Evolutionary conservation across 2,329 filamentous ascomycete genomes (phyloP).

Genomic region (Colletotrichum sp.): DNA sequence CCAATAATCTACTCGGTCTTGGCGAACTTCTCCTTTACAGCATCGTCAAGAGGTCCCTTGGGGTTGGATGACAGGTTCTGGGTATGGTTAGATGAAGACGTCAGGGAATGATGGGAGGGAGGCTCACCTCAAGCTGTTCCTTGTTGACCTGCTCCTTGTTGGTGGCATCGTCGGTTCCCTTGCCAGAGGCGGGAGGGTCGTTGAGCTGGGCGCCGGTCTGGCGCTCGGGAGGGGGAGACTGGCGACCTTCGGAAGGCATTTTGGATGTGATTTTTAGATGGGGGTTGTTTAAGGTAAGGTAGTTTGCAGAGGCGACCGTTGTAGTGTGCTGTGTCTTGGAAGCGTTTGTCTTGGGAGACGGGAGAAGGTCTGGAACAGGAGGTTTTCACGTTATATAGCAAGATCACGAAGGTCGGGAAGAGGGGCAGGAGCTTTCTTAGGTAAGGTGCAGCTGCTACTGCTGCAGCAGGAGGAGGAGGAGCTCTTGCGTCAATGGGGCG

Average conservation of each 20-base stretch:
- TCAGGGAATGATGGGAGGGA: rapidly evolving
- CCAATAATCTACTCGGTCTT: conserved; percentile 41
- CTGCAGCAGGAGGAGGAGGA: not conserved
- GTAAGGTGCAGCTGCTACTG: not conserved
- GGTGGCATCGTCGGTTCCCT: conserved; percentile 60
- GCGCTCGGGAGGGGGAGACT: conserved; percentile 77
- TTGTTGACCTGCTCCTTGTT: conserved; percentile 60
- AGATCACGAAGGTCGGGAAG: not conserved
- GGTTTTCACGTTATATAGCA: conserved; percentile 3
- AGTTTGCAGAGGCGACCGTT: not conserved
- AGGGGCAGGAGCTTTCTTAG: not conserved
- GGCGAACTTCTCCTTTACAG: conserved; percentile 63
- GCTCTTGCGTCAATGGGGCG: conserved; percentile 16
- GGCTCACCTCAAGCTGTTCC: conserved; percentile 52
- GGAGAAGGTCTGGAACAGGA: not conserved
- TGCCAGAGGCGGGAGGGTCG: conserved; percentile 60
- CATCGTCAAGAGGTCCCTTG: conserved; percentile 65
- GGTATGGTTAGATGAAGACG: not conserved
- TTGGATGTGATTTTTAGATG: conserved; percentile 36
- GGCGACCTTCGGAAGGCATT: conserved; percentile 73
- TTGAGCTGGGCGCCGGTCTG: conserved; percentile 70
- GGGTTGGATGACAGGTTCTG: conserved; percentile 70
- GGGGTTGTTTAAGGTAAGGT: not conserved
- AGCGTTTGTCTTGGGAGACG: not conserved
- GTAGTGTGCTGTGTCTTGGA: not conserved